Evolutionary conservation across 805 yeast genomes (phyloP).

Genomic region (Ogataea kodamae): DNA sequence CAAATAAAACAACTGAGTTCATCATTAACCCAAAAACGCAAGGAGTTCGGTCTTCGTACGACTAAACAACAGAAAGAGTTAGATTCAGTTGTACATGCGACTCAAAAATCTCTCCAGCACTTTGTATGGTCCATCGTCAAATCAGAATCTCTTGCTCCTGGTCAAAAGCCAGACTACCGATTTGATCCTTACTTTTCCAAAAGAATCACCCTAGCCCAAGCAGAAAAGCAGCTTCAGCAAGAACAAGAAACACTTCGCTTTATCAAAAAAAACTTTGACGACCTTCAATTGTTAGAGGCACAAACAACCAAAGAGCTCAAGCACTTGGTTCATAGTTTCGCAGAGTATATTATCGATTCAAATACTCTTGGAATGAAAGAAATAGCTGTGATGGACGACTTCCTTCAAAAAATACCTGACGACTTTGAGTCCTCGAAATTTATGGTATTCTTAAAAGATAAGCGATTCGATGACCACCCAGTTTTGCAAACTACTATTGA

Average conservation of each 20-base stretch:
- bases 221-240: slow-evolving; percentile 40
- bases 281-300: slow-evolving; percentile 39
- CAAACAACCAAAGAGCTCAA: slow-evolving; percentile 42
- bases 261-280: slow-evolving; percentile 39
- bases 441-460: slow-evolving; percentile 27
- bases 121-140: slow-evolving; percentile 22
- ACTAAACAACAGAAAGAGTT: slow-evolving; percentile 39
- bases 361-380: slow-evolving; percentile 29
- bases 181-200: slow-evolving; percentile 46
- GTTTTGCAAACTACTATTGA: slow-evolving; percentile 35
- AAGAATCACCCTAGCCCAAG: slow-evolving; percentile 35
- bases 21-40: slow-evolving; percentile 42
- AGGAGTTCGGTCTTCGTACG: slow-evolving; percentile 36
- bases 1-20: slow-evolving; percentile 38
- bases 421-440: slow-evolving; percentile 47
- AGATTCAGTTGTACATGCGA: slow-evolving; percentile 33
- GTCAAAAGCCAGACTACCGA: slow-evolving; percentile 32
- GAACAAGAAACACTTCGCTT: slow-evolving; percentile 47
- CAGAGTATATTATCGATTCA: slow-evolving; percentile 29
- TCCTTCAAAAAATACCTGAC: slow-evolving; percentile 34
- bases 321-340: slow-evolving; percentile 34
- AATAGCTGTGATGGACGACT: slow-evolving; percentile 29
- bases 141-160: slow-evolving; percentile 16
- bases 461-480: background rate
- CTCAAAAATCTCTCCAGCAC: slow-evolving; percentile 29